Percentiles rank a stretch among this genome's conserved stretches.
Conservation (phyloP, 306 rosid species). For the Dicorynia guianensis region DNA sequence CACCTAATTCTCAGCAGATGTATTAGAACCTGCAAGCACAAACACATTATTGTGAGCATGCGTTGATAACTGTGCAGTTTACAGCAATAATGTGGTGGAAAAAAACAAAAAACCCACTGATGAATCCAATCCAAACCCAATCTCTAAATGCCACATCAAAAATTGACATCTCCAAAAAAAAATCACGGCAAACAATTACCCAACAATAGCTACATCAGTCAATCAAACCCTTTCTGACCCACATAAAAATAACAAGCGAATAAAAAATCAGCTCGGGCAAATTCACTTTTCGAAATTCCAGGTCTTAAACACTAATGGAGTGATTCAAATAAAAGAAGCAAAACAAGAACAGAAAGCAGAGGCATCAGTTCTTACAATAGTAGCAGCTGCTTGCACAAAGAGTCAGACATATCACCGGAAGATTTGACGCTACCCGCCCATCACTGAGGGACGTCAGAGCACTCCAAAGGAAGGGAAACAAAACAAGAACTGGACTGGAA, state of each 20-base stretch:
- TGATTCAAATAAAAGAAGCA: not conserved
- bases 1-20: slow-evolving; percentile 24
- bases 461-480: not conserved
- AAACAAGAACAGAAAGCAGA: not conserved
- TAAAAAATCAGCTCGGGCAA: not conserved
- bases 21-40: slow-evolving; percentile 29
- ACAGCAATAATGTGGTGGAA: too few species aligned
- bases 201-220: not conserved
- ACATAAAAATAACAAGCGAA: not conserved
- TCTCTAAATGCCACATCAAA: not conserved
- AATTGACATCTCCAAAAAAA: not conserved
- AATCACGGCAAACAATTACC: not conserved
- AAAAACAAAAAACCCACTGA: not conserved
- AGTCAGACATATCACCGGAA: not conserved
- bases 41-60: not conserved
- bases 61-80: not conserved
- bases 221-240: not conserved
- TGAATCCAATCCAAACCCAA: slow-evolving; percentile 32
- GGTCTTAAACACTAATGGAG: not conserved
- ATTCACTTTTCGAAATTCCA: not conserved
- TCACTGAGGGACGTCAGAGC: slow-evolving; percentile 28
- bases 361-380: slow-evolving; percentile 10
- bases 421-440: not conserved
- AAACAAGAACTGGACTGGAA: not conserved
- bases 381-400: slow-evolving; percentile 9